Conservation (phyloP, 2,329 filamentous ascomycete genomes). For the Aureobasidium musti region DNA sequence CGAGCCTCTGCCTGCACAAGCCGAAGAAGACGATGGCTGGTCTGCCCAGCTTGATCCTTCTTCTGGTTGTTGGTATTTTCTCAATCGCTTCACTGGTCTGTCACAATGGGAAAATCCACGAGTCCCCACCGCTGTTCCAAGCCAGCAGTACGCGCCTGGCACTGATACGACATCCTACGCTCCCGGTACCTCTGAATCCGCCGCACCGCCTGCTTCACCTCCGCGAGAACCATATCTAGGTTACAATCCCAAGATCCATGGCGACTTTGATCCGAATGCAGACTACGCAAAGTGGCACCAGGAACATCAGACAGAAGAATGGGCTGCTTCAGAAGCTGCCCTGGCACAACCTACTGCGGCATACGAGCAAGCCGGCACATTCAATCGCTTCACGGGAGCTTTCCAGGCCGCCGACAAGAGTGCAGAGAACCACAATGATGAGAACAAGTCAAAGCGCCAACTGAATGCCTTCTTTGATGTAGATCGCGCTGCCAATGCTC, state of each 20-base stretch:
- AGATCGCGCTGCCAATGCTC: conserved; percentile 85
- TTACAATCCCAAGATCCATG: conserved; percentile 95
- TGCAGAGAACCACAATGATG: conserved; percentile 78
- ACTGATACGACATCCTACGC: conserved; percentile 28
- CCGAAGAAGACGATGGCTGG: conserved; percentile 68
- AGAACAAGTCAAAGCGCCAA: conserved; percentile 82
- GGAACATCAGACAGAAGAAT: conserved; percentile 39
- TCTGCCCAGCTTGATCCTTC: conserved; percentile 73
- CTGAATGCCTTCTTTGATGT: conserved; percentile 97
- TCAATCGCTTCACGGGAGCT: conserved; percentile 87
- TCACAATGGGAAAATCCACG: conserved; percentile 88
- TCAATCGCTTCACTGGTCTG: conserved; percentile 73
- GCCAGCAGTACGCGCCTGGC: conserved; percentile 19
- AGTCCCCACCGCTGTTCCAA: conserved; percentile 43
- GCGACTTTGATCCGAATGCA: conserved; percentile 94
- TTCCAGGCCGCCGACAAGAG: conserved; percentile 70
- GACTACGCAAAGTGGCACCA: conserved; percentile 68
- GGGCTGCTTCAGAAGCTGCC: conserved; percentile 34
- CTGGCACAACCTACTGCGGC: conserved; percentile 42
- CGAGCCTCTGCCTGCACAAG: conserved; percentile 52
- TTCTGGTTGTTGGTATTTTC: conserved; percentile 75
- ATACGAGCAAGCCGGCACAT: conserved; percentile 71
- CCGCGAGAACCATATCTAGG: conserved; percentile 61
- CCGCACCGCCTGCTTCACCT: conserved; percentile 24
- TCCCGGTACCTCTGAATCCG: conserved; percentile 25